A percentile compares a stretch with the other conserved stretches of the same genome.
phyloP scores from a whole-genome alignment of 2,329 filamentous ascomycete species.

The Penicillium sp. region DNA sequence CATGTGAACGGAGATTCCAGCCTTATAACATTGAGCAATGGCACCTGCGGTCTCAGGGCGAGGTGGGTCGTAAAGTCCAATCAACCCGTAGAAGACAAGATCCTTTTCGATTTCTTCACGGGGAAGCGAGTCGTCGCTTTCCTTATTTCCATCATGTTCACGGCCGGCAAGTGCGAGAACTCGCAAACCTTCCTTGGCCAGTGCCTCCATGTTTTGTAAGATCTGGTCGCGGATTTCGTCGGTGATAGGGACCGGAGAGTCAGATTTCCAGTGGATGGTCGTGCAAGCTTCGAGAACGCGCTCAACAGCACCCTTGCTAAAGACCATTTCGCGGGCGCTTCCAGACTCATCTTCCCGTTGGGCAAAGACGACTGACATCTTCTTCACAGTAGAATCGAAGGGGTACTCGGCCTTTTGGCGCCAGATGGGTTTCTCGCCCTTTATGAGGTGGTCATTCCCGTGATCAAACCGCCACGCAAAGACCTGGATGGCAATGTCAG shows the following conservation, averaged over 20 bases:
- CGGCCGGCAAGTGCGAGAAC: slow-evolving; percentile 68
- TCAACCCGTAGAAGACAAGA: slow-evolving; percentile 77
- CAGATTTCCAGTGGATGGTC: slow-evolving; percentile 51
- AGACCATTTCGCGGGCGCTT: slow-evolving; percentile 38
- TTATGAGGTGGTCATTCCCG: slow-evolving; percentile 59
- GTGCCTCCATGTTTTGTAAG: slow-evolving; percentile 69
- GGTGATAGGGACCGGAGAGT: slow-evolving; percentile 50
- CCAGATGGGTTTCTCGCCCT: slow-evolving; percentile 58
- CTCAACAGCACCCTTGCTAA: slow-evolving; percentile 64
- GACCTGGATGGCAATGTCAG: slow-evolving; percentile 76
- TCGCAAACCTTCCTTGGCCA: slow-evolving; percentile 69
- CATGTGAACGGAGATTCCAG: slow-evolving; percentile 82
- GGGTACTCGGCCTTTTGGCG: slow-evolving; percentile 69
- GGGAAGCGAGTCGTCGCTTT: slow-evolving; percentile 26
- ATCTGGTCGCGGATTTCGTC: slow-evolving; percentile 61
- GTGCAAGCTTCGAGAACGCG: slow-evolving; percentile 68
- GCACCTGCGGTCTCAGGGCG: slow-evolving; percentile 77
- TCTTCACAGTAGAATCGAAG: slow-evolving; percentile 75
- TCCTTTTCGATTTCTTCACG: slow-evolving; percentile 69
- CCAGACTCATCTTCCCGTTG: slow-evolving; percentile 22
- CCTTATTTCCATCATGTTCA: slow-evolving; percentile 17
- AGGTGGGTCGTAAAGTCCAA: slow-evolving; percentile 85
- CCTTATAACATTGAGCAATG: slow-evolving; percentile 70
- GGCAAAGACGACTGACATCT: slow-evolving; percentile 72
- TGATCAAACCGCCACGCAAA: slow-evolving; percentile 71